Conservation (phyloP, 495 filamentous ascomycete species). For the Penicillium bialowiezense region DNA sequence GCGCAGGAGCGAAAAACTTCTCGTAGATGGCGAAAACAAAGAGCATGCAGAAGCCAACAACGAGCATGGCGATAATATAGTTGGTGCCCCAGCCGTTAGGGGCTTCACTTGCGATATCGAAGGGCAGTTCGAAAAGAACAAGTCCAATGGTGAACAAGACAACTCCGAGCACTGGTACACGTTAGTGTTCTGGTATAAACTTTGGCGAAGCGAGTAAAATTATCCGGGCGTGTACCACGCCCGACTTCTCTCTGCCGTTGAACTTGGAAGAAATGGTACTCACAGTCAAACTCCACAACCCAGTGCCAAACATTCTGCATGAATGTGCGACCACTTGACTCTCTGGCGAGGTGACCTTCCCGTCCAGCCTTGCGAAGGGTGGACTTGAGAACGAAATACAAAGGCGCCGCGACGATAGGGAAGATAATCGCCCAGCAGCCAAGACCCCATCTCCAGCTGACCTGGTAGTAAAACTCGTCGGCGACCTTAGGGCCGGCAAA, state of each 20-base stretch:
- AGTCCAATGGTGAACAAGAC: slow-evolving; percentile 52
- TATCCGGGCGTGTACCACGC: neutral
- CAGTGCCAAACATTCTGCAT: slow-evolving; percentile 7
- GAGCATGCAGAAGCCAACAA: slow-evolving; percentile 48
- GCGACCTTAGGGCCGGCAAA: slow-evolving; percentile 46
- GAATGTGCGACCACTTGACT: slow-evolving; percentile 19
- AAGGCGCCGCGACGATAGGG: slow-evolving; percentile 45
- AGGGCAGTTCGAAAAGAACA: slow-evolving; percentile 53
- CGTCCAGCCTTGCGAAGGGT: slow-evolving; percentile 51
- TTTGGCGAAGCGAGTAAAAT: neutral
- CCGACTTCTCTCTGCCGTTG: neutral
- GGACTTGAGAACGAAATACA: slow-evolving; percentile 37
- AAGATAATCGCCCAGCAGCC: slow-evolving; percentile 56
- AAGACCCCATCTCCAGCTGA: slow-evolving; percentile 57
- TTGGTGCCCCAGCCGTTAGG: slow-evolving; percentile 35
- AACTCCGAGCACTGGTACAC: slow-evolving; percentile 34
- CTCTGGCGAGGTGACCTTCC: slow-evolving; percentile 22
- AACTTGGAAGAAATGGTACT: neutral
- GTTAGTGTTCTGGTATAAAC: neutral
- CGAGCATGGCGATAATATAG: slow-evolving; percentile 47
- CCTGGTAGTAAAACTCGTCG: slow-evolving; percentile 36
- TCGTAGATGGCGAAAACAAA: slow-evolving; percentile 54
- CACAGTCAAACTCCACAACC: slow-evolving; percentile 11
- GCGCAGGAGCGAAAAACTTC: slow-evolving; percentile 41
- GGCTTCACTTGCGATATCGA: slow-evolving; percentile 45